These are phyloP conservation scores for Aspergillus pseudoglaucus DNA, from an alignment of 2,329 filamentous ascomycete species.

Conservation along the genomic window DNA sequence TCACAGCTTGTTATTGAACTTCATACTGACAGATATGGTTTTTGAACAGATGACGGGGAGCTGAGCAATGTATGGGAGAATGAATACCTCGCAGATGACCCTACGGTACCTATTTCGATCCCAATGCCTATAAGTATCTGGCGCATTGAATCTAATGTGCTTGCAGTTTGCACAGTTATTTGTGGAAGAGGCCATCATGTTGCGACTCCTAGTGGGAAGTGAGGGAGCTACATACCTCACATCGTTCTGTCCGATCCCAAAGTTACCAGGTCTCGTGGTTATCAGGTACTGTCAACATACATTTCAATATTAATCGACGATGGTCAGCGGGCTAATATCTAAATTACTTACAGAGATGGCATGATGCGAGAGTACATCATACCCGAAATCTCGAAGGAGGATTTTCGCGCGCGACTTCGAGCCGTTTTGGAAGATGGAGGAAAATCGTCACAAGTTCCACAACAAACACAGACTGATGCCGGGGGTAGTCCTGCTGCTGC, in stretches of 20 bases:
- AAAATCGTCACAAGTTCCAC: neutral
- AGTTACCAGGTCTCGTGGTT: slow-evolving; percentile 70
- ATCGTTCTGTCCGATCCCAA: slow-evolving; percentile 73
- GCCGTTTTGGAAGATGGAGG: slow-evolving; percentile 32
- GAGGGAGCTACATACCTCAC: slow-evolving; percentile 75
- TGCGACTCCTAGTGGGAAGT: slow-evolving; percentile 66
- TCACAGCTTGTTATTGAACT: neutral
- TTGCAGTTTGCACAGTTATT: slow-evolving; percentile 52
- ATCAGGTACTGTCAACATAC: slow-evolving; percentile 54
- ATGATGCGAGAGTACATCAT: slow-evolving; percentile 71
- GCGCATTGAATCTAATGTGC: slow-evolving; percentile 4
- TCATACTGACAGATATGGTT: neutral
- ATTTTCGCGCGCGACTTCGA: slow-evolving; percentile 56
- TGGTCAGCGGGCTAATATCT: neutral
- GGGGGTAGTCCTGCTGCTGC: neutral
- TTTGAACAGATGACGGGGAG: slow-evolving; percentile 55
- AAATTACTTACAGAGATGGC: slow-evolving; percentile 53
- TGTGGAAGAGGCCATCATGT: slow-evolving; percentile 57
- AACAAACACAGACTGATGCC: slow-evolving; percentile 3
- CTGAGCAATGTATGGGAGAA: slow-evolving; percentile 68
- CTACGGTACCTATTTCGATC: slow-evolving; percentile 24
- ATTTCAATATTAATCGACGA: neutral
- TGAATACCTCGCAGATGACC: slow-evolving; percentile 53
- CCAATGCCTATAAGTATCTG: neutral
- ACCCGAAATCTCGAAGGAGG: slow-evolving; percentile 56